Percentiles rank a stretch among this genome's conserved stretches.
phyloP scores from a whole-genome alignment of 208 protist species.

The Vickermania ingenoplastis region DNA sequence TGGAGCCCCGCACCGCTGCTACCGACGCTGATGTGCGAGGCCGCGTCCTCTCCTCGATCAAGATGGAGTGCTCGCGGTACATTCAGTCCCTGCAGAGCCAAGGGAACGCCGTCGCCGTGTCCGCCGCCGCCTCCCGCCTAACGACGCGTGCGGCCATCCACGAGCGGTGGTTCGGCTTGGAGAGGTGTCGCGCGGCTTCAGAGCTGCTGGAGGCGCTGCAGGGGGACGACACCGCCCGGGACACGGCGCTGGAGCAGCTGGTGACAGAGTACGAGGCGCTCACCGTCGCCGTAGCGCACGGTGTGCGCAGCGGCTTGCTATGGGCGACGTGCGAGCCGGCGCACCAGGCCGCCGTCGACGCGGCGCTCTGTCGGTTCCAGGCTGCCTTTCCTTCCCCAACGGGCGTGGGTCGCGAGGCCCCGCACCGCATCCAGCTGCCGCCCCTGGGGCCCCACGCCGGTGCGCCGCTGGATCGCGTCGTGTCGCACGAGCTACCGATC shows the following conservation, averaged over 20 bases:
- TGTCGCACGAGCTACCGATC: constrained; percentile 52
- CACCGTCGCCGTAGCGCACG: constrained; percentile 24
- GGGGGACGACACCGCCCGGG: constrained; percentile 23
- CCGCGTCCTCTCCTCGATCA: constrained; percentile 53
- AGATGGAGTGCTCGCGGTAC: constrained; percentile 47
- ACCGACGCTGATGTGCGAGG: constrained; percentile 58
- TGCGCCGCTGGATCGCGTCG: constrained; percentile 1
- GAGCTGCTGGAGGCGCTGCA: constrained; percentile 62
- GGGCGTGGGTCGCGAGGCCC: background rate
- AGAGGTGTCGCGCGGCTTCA: constrained; percentile 48
- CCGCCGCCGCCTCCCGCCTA: constrained; percentile 46
- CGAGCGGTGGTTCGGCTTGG: constrained; percentile 71
- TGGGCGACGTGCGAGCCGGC: constrained; percentile 84
- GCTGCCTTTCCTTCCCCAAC: constrained; percentile 13
- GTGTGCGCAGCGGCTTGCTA: constrained; percentile 32
- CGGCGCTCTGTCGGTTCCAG: constrained; percentile 31
- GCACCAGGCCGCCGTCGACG: constrained; percentile 44
- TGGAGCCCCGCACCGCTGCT: constrained; percentile 48
- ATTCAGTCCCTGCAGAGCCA: constrained; percentile 67
- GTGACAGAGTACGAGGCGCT: constrained; percentile 31
- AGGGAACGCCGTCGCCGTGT: constrained; percentile 64
- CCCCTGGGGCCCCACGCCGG: background rate
- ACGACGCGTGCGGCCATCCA: constrained; percentile 44
- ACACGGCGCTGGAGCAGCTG: constrained; percentile 17
- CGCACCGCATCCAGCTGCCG: background rate